A percentile compares a stretch with the other conserved stretches of the same genome.
Conservation (phyloP, 805 yeast species). For the Yamadazyma akitaensis region DNA sequence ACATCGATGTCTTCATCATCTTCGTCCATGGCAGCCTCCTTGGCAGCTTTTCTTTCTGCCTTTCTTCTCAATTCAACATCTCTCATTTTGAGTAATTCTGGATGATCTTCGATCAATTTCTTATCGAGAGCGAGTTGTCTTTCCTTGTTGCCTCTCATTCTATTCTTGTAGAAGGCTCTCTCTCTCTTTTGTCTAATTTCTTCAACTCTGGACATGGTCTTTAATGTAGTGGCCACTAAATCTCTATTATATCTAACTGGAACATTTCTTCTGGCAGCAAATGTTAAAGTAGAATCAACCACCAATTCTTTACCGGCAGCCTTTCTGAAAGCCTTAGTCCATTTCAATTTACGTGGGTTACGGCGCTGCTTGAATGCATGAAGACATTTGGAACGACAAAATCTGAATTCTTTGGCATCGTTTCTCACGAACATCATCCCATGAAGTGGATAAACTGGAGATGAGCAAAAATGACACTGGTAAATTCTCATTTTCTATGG, state of each 20-base stretch:
- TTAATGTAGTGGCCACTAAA: conserved; percentile 87
- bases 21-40: conserved; percentile 46
- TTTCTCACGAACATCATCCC: conserved; percentile 98
- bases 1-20: conserved; percentile 39
- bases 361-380: conserved; percentile 96
- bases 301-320: conserved; percentile 99
- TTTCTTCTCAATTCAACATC: conserved; percentile 83
- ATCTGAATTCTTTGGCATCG: conserved; percentile 95
- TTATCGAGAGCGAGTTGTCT: conserved; percentile 79
- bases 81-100: conserved; percentile 86
- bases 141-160: conserved; percentile 97
- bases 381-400: conserved; percentile 97
- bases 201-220: conserved; percentile 94
- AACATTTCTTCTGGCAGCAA: conserved; percentile 95
- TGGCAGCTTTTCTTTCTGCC: conserved; percentile 68
- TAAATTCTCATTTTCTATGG: conserved; percentile 65
- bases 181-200: conserved; percentile 96
- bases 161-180: conserved; percentile 97
- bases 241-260: conserved; percentile 98
- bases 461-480: conserved; percentile 95
- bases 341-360: conserved; percentile 94
- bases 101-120: conserved; percentile 83
- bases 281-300: conserved; percentile 92
- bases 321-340: conserved; percentile 99
- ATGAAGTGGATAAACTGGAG: conserved; percentile 81